Conservation (phyloP, 805 yeast species). For the Scheffersomyces amazonensis region DNA sequence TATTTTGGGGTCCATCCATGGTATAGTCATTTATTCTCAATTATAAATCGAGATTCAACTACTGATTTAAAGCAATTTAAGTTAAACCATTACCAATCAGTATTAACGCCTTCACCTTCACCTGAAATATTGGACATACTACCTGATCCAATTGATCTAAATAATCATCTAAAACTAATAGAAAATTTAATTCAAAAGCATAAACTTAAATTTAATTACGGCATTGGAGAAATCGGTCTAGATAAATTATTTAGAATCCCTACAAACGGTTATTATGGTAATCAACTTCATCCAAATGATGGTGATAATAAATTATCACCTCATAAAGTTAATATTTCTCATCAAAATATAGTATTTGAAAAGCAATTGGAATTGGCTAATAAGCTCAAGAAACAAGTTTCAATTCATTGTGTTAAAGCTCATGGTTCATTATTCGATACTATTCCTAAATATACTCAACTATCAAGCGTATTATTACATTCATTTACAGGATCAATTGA, state of each 20-base stretch:
- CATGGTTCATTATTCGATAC: slow-evolving; percentile 59
- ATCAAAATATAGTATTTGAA: slow-evolving; percentile 57
- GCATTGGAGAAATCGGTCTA: slow-evolving; percentile 89
- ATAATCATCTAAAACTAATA: slow-evolving; percentile 30
- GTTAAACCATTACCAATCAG: slow-evolving; percentile 51
- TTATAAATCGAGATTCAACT: slow-evolving; percentile 11
- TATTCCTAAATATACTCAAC: slow-evolving; percentile 20
- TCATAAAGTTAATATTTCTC: slow-evolving; percentile 59
- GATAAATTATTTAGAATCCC: slow-evolving; percentile 78
- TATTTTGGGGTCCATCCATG: slow-evolving; percentile 89
- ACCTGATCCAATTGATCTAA: slow-evolving; percentile 59
- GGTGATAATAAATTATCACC: slow-evolving; percentile 23
- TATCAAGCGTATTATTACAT: slow-evolving; percentile 61
- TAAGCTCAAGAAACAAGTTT: slow-evolving; percentile 47
- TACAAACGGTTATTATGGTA: slow-evolving; percentile 50
- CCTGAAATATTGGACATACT: slow-evolving; percentile 41
- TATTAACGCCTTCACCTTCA: slow-evolving; percentile 44
- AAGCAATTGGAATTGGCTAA: slow-evolving; percentile 56
- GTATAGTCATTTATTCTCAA: slow-evolving; percentile 67
- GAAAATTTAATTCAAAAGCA: slow-evolving; percentile 14
- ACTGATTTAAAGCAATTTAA: slow-evolving; percentile 24
- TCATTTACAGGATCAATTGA: slow-evolving; percentile 85
- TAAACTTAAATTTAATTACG: slow-evolving; percentile 11
- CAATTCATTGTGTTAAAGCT: slow-evolving; percentile 83
- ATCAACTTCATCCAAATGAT: slow-evolving; percentile 11